These are phyloP conservation scores for Chlorella sp. DNA, from an alignment of 139 green algal species.

Conservation along the genomic window DNA sequence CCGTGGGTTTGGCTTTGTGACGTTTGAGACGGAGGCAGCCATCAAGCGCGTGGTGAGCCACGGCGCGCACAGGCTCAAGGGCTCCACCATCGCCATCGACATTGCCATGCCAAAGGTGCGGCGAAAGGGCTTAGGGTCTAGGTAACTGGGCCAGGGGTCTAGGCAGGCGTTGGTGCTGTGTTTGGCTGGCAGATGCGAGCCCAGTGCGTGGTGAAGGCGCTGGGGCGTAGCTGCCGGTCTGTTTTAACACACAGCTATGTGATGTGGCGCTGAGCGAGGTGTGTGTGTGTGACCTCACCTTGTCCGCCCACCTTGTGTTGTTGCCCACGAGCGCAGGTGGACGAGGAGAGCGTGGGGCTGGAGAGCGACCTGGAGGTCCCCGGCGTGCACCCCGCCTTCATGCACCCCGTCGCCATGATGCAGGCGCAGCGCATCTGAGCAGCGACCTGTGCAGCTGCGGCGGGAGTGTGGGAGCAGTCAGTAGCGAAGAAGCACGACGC, in stretches of 20 bases:
- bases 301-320: neutral
- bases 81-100: constrained; percentile 60
- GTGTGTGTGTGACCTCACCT: neutral
- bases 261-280: neutral
- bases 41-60: constrained; percentile 64
- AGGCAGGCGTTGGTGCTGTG: neutral
- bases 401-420: neutral
- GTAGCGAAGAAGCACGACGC: too few species aligned
- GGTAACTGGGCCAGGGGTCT: too few species aligned
- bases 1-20: constrained; percentile 88
- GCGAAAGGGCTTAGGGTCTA: neutral
- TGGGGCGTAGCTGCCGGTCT: neutral
- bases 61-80: constrained; percentile 53
- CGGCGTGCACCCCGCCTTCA: neutral
- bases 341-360: neutral
- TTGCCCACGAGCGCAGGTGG: constrained; percentile 1
- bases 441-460: too few species aligned
- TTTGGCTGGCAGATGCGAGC: neutral
- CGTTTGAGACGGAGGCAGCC: constrained; percentile 83
- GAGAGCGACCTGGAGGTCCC: neutral
- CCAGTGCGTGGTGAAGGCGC: neutral
- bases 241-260: neutral
- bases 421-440: neutral
- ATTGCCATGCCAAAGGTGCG: constrained; percentile 59
- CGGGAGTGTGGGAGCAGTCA: too few species aligned